Evolutionary conservation across 2,329 filamentous ascomycete genomes (phyloP), one percentile per base, ranked within the genome.

Genomic region (Phyllosticta citribraziliensis): DNA sequence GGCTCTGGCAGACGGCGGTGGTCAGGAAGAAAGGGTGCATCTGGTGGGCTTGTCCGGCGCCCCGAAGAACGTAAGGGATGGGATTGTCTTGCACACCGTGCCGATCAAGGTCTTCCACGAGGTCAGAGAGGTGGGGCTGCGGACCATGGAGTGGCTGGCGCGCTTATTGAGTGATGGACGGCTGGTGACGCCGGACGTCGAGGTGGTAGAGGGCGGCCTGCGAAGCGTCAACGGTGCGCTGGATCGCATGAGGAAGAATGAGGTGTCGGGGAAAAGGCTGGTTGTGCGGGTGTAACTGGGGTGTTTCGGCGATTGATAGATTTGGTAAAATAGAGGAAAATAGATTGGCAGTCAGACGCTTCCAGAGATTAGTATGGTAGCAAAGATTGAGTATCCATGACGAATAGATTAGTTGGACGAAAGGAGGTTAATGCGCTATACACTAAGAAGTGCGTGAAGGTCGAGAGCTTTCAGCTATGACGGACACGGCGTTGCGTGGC

Each of bases 31-130:
- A 63, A 62, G 9, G 67, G 67, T 14, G 24, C 88, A 91, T 72
- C 74, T 91, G 0, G 79, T 91, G 0, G 88, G 88, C 0, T 67
- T 91, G 54, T 84, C 84, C 0, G 87, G 87, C 0, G 65, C 89
- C 2, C 88, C 88, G 0, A 89, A 88, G 67, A 75, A 74, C 2
- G 71, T 73, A 1, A 70, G 72, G 0, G 73, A 75, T 0, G 78
- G 78, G 0, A 75, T 84, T 0, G 69, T 76, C 5, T 80, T 84
- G 62, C 87, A 90, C 67, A 83, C 79, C 0, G 85, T 91, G 0
- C 88, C 88, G 0, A 88, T 92, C 63, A 91, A 91, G 71, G 68
- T 89, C 5, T 91, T 89, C 67, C 88, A 92, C 67, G 84, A 87
- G 63, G 79, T 85, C 0, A 81, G 83, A 0, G 77, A 78, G 1